Percentiles rank a stretch among this genome's conserved stretches.
Conservation (phyloP, 805 yeast genomes). For the Candida namnaoensis region DNA sequence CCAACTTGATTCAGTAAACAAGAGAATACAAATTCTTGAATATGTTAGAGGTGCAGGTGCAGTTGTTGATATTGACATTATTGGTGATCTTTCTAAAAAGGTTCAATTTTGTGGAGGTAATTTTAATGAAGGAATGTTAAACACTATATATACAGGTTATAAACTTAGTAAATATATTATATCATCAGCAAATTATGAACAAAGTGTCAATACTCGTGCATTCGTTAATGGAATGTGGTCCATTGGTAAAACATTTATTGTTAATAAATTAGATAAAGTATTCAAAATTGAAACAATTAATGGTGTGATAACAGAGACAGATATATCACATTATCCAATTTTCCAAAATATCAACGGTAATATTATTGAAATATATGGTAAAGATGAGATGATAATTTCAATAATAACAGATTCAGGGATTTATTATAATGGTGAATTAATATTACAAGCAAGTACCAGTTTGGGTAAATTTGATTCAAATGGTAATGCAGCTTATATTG, state of each 20-base stretch:
- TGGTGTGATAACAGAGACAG: not conserved
- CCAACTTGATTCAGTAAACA: not conserved
- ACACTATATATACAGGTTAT: constrained; percentile 14
- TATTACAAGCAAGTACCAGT: not conserved
- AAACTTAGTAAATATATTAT: not conserved
- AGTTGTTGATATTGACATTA: constrained; percentile 13
- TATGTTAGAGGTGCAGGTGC: constrained; percentile 6
- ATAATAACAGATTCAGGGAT: constrained; percentile 11
- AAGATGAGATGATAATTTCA: not conserved
- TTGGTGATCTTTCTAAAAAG: constrained; percentile 12
- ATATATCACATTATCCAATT: constrained; percentile 4
- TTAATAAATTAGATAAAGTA: constrained; percentile 6
- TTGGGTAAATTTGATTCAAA: not conserved
- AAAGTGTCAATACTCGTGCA: too few relatives aligned
- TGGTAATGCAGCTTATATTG: not conserved
- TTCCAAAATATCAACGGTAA: constrained; percentile 7
- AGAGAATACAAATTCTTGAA: not conserved
- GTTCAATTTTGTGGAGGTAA: constrained; percentile 16
- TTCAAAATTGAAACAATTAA: not conserved
- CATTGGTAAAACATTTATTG: constrained; percentile 2
- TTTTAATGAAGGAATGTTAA: constrained; percentile 10
- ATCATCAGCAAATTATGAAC: not conserved
- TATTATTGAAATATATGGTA: constrained; percentile 5
- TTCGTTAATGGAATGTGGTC: constrained; percentile 6
- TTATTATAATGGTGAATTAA: constrained; percentile 5